A percentile compares a stretch with the other conserved stretches of the same genome.
Evolutionary conservation across 305 asterid species (phyloP).

Genomic region (Fraxinus paxiana): DNA sequence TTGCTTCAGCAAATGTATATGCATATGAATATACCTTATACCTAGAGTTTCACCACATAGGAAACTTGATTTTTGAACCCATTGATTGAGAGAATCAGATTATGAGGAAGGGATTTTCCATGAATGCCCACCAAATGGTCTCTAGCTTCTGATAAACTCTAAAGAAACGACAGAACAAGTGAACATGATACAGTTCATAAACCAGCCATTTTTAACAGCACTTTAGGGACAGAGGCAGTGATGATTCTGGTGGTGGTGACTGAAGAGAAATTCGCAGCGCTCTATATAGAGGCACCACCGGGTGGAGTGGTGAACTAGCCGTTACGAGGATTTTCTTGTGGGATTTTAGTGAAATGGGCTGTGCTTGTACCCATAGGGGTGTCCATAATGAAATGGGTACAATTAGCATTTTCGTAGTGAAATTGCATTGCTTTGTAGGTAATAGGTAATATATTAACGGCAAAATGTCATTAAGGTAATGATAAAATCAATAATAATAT

Average conservation of each 20-base stretch:
- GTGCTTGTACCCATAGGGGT: too few relatives aligned
- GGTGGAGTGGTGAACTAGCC: conserved; percentile 31
- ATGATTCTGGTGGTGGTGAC: neutral
- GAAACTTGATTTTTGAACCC: conserved; percentile 59
- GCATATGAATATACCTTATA: conserved; percentile 36
- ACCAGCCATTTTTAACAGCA: conserved; percentile 32
- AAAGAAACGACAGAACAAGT: conserved; percentile 19
- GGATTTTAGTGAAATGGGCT: neutral
- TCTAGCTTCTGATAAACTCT: conserved; percentile 48
- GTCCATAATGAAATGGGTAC: too few relatives aligned
- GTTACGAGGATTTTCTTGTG: conserved; percentile 20
- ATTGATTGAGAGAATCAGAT: conserved; percentile 51
- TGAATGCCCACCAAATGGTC: conserved; percentile 49
- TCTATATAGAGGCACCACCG: conserved; percentile 18
- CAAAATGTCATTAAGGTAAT: too few relatives aligned
- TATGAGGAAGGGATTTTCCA: conserved; percentile 50
- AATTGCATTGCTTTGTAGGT: conserved; percentile 20
- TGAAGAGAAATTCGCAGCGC: neutral
- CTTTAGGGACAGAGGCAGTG: neutral
- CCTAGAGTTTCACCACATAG: conserved; percentile 61
- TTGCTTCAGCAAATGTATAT: neutral
- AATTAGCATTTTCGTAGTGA: neutral
- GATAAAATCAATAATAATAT: too few relatives aligned
- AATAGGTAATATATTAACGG: neutral
- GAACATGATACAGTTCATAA: conserved; percentile 2